Percentiles rank a stretch among this genome's conserved stretches.
Conservation (phyloP, 2,329 filamentous ascomycete species). For the Ophiostoma perfectum region DNA sequence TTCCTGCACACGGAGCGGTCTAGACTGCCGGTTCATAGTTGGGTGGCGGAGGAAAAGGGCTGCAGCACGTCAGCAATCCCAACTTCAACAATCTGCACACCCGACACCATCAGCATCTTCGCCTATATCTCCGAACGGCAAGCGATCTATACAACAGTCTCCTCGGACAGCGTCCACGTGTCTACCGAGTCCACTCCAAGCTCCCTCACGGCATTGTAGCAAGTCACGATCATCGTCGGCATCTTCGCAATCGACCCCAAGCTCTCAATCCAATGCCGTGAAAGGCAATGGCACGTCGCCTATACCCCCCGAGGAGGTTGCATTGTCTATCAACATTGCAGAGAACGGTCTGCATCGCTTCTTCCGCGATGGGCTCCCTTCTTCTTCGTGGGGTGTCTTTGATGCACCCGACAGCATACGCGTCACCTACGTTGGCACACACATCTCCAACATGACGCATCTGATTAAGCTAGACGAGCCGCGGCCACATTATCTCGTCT, state of each 20-base stretch:
- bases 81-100: not conserved
- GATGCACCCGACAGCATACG: slow-evolving; percentile 18
- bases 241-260: not conserved
- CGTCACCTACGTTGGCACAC: slow-evolving; percentile 19
- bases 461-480: slow-evolving; percentile 22
- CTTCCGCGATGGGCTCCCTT: slow-evolving; percentile 22
- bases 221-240: not conserved
- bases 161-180: not conserved
- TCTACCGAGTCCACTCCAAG: not conserved
- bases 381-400: slow-evolving; percentile 19
- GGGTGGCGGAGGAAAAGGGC: slow-evolving; percentile 1
- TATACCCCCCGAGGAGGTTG: slow-evolving; percentile 22
- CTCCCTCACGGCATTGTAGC: not conserved
- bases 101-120: not conserved
- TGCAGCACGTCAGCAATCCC: not conserved
- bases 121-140: not conserved
- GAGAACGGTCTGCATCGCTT: slow-evolving; percentile 21
- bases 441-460: slow-evolving; percentile 22
- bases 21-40: slow-evolving; percentile 15
- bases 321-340: slow-evolving; percentile 21
- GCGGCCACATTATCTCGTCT: slow-evolving; percentile 20
- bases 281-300: not conserved
- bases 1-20: slow-evolving; percentile 17
- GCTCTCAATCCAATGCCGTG: not conserved
- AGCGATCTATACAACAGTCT: not conserved